phyloP scores from a whole-genome alignment of 768 basidiomycete genomes.

The Pleurotus citrinopileatus region DNA sequence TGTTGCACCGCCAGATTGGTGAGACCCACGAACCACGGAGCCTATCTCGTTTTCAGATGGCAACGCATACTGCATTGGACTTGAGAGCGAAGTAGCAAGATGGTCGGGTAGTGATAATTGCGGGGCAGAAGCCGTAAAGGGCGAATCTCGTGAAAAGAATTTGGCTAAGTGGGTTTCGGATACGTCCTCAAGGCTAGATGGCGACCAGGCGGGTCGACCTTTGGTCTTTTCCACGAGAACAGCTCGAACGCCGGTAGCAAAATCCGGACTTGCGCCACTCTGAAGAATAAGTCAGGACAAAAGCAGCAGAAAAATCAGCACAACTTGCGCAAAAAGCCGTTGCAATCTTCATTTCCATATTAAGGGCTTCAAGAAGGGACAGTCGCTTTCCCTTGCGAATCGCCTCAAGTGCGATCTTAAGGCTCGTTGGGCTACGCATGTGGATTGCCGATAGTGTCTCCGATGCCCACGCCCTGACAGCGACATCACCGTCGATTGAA shows the following conservation, averaged over 20 bases:
- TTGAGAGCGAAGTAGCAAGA: conserved; percentile 21
- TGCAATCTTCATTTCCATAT: conserved; percentile 87
- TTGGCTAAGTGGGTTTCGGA: conserved; percentile 41
- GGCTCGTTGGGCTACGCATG: conserved; percentile 84
- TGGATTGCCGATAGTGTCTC: conserved; percentile 61
- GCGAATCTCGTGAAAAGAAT: conserved; percentile 66
- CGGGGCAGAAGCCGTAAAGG: conserved; percentile 44
- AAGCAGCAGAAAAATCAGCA: conserved; percentile 14
- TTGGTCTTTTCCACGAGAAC: conserved; percentile 49
- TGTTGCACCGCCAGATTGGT: conserved; percentile 57
- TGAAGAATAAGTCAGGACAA: conserved; percentile 27
- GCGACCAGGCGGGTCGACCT: conserved; percentile 68
- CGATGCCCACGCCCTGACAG: conserved; percentile 70
- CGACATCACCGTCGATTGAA: conserved; percentile 32
- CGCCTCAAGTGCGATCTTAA: conserved; percentile 84
- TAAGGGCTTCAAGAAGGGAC: conserved; percentile 62
- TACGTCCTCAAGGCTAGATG: conserved; percentile 59
- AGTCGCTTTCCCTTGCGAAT: conserved; percentile 67
- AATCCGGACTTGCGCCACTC: conserved; percentile 82
- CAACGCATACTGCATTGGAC: conserved; percentile 49
- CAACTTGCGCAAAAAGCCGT: conserved; percentile 81
- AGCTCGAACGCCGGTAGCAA: conserved; percentile 74
- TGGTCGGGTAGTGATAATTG: conserved; percentile 38
- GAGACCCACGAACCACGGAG: conserved; percentile 60
- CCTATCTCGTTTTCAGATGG: conserved; percentile 79